These are phyloP conservation scores for Carex parvula DNA, from an alignment of 176 grass and related monocot species.

Conservation along the genomic window DNA sequence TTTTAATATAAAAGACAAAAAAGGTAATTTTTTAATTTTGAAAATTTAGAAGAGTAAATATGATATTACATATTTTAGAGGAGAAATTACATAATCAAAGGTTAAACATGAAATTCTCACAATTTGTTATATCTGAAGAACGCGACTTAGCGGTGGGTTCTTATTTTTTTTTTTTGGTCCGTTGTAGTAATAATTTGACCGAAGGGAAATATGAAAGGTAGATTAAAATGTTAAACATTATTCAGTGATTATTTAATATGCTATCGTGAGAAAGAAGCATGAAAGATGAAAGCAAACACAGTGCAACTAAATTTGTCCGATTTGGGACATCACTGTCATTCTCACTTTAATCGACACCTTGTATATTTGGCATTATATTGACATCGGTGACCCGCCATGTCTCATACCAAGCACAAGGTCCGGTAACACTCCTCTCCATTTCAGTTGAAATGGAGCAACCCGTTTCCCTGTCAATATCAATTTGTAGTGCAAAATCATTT, in stretches of 20 bases:
- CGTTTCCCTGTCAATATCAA: background rate
- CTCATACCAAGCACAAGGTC: background rate
- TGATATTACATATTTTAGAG: too few species aligned
- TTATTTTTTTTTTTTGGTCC: too few species aligned
- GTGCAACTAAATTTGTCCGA: constrained; percentile 25
- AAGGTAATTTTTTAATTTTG: too few species aligned
- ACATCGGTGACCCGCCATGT: constrained; percentile 5
- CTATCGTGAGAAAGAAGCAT: constrained; percentile 20
- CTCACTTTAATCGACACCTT: constrained; percentile 15
- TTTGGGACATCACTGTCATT: constrained; percentile 20
- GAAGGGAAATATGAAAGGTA: background rate
- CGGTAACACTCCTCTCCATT: background rate
- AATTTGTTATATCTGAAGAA: too few species aligned
- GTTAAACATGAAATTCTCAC: too few species aligned
- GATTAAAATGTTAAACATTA: background rate
- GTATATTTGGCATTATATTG: constrained; percentile 12
- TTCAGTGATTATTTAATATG: background rate
- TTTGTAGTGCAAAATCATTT: background rate
- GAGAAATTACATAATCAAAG: too few species aligned
- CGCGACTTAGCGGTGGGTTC: too few species aligned
- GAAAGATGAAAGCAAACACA: background rate
- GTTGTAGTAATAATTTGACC: background rate
- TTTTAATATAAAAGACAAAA: too few species aligned
- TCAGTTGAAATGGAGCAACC: background rate
- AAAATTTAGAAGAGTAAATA: too few species aligned